Evolutionary conservation across 1,284 basidiomycete species (phyloP).

Genomic region (Flammula alnicola): DNA sequence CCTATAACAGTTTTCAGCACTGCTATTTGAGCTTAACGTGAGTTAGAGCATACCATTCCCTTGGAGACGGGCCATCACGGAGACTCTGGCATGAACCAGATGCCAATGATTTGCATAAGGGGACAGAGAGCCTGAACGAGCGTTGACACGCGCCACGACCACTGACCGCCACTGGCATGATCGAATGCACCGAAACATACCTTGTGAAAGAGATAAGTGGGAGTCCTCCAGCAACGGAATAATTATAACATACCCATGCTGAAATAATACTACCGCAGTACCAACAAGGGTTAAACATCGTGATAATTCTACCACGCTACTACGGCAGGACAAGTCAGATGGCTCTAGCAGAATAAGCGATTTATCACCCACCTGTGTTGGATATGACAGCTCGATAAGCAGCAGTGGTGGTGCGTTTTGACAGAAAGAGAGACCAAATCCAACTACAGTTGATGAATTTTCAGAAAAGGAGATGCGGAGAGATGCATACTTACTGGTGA

Average conservation of each 20-base stretch:
- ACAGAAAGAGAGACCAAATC: slow-evolving; percentile 64
- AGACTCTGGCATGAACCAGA: slow-evolving; percentile 63
- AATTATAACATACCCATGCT: slow-evolving; percentile 46
- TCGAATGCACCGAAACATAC: no score
- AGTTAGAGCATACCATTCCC: slow-evolving; percentile 49
- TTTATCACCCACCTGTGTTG: no score
- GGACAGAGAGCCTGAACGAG: slow-evolving; percentile 69
- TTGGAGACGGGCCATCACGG: slow-evolving; percentile 69
- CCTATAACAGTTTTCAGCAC: slow-evolving; percentile 35
- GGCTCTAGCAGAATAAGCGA: no score
- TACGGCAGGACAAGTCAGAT: no score
- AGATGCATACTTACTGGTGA: slow-evolving; percentile 49
- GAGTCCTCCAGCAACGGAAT: background rate
- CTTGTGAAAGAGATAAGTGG: background rate
- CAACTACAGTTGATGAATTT: slow-evolving; percentile 44
- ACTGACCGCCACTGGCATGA: slow-evolving; percentile 48
- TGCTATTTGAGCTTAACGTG: slow-evolving; percentile 1
- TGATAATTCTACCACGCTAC: slow-evolving; percentile 61
- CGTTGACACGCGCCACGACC: slow-evolving; percentile 72
- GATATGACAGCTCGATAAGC: no score
- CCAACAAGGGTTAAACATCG: slow-evolving; percentile 67
- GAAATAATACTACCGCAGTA: slow-evolving; percentile 66
- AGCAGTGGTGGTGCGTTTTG: slow-evolving; percentile 66
- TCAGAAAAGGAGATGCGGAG: background rate
- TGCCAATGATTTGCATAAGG: slow-evolving; percentile 53